Evolutionary conservation across 169 alveolate genomes (phyloP).

Genomic region (Babesia gibsoni): DNA sequence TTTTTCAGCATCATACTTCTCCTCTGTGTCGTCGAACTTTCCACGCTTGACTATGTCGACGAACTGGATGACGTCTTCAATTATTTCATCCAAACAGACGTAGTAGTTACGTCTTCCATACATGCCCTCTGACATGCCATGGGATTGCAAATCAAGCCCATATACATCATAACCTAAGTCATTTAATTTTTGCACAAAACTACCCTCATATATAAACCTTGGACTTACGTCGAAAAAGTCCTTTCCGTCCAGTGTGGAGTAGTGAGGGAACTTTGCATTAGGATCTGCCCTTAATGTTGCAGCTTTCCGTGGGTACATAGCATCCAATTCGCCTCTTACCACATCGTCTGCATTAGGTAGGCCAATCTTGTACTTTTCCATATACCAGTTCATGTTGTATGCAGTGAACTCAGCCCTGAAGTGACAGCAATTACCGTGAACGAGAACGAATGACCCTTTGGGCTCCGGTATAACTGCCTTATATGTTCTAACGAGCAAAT

Average conservation of each 20-base stretch:
- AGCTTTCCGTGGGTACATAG: conserved; percentile 13
- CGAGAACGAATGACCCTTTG: conserved; percentile 55
- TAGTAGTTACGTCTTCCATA: conserved; percentile 39
- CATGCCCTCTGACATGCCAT: conserved; percentile 70
- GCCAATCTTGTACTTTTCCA: conserved; percentile 28
- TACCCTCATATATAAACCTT: conserved; percentile 56
- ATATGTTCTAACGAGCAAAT: conserved; percentile 63
- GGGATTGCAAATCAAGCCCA: conserved; percentile 70
- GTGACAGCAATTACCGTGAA: conserved; percentile 68
- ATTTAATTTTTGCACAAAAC: conserved; percentile 65
- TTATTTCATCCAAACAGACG: conserved; percentile 57
- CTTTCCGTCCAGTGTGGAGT: conserved; percentile 23
- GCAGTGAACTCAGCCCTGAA: conserved; percentile 68
- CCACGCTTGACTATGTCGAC: conserved; percentile 59
- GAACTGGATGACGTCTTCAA: conserved; percentile 68
- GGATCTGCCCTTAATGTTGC: background rate
- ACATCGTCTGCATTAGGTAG: conserved; percentile 6
- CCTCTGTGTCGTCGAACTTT: conserved; percentile 34
- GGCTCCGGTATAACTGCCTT: conserved; percentile 58
- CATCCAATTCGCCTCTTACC: conserved; percentile 2
- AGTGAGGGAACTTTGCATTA: background rate
- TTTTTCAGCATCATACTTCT: conserved; percentile 5
- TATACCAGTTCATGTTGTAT: conserved; percentile 61
- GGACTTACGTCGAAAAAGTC: conserved; percentile 50
- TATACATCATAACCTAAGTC: conserved; percentile 61